Evolutionary conservation across 257 asterid species (phyloP), one percentile per base, ranked within the genome.

Genomic region (Primulina tabacum): DNA sequence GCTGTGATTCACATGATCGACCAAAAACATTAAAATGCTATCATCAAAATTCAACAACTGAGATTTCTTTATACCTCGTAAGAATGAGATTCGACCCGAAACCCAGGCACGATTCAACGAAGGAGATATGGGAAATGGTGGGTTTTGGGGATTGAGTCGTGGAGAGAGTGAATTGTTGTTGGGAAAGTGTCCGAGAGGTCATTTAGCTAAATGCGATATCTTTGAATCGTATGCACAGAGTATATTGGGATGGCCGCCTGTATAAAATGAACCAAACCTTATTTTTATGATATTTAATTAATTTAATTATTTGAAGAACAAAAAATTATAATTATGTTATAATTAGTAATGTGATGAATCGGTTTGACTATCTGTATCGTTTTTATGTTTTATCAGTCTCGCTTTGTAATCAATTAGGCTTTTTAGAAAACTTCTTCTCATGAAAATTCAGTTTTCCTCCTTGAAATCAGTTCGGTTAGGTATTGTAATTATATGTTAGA

Each of bases 81-180:
- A 29, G 24, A 58, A 55, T 60, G 34, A 26, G 56, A 61, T 29
- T 37, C 58, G 79, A 75, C 70, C 79, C 52, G 69, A 68, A 69
- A 57, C 40, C 33, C 60, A 21, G 64, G 56, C 12, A 26, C 59
- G 70, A 73, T 68, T 73, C 76, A 71, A 61, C 21, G 37, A 74
- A 73, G 56, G 72, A 58, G 81, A 81, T 75, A 81, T 72, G 77
- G 64, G 73, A 68, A 62, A 69, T 67, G 60, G 73, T 28, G 37
- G 24, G 67, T 64, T 69, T 76, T 14, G 77, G 74, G 59, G 64
- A 80, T 17, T 1, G 21, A 50, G 57, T 26, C 62, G 71, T 40
- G 30, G 64, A 62, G n/a, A 59, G 50, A 74, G 8, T 50, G 57
- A 5, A 50, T 50, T 50, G 21, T 14, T 50, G 57, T 14, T 50